Base-by-base conservation (phyloP, 805 yeast genomes). In the Myxozyma lipomycoides region DNA sequence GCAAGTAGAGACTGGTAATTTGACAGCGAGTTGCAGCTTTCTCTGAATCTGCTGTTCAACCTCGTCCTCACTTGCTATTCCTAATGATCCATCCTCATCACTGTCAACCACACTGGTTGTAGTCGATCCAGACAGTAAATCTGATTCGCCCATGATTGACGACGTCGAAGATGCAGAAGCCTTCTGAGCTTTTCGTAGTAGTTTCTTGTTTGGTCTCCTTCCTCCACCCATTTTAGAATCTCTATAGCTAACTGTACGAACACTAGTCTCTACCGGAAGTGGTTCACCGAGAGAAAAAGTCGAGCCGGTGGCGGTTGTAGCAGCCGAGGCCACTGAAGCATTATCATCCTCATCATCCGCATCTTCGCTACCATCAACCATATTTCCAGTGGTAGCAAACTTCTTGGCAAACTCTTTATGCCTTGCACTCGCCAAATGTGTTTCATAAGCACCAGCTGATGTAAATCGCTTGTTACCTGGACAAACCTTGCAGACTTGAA, bases 1-100 rank as follows among this genome's bases (percentile, higher is more conserved):
- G 43, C 72, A 69, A 9, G 65, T 64, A 22, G 62, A 67, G 18
- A 70, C 57, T 18, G 72, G 68, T 41, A 71, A 26, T 36, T 40
- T 39, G 22, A 45, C 49, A 2, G 62, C 60, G 12, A 36, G 52
- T 35, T 51, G 41, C 26, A 58, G 46, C 43, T 58, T 60, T 43
- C 51, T 39, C 4, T 30, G 50, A 35, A 56, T 44, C 12, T 40
- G 38, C n/a, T 35, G 35, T 28, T 49, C 59, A 17, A 57, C 37
- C 17, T 58, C 58, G 28, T 58, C 51, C 6, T 35, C 38, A 9
- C 19, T 17, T n/a, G 6, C n/a, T 17, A 6, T 9, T 7, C n/a
- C 19, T 21, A 15, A 35, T 15, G 15, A 17, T 21, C 6, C 38
- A 21, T 35, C 38, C 6, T 10, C 38, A 7, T 35, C 19, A 21